Percentiles rank a stretch among this genome's conserved stretches.
These are phyloP conservation scores for Tricholoma bakamatsutake DNA, from an alignment of 768 basidiomycete species.

Conservation along the genomic window DNA sequence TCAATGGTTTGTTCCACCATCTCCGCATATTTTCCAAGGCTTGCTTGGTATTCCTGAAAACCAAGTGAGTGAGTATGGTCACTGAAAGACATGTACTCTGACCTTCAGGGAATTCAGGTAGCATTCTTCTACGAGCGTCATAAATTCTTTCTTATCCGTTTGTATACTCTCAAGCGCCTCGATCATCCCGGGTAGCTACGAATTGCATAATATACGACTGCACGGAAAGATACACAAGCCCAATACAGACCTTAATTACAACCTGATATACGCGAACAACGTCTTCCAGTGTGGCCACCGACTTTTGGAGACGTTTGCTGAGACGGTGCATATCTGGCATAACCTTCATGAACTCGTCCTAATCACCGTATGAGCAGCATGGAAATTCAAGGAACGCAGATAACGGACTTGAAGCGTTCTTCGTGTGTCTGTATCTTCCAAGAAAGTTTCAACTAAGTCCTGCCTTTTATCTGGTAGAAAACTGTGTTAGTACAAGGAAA, in stretches of 20 bases:
- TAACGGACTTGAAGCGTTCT: constrained; percentile 61
- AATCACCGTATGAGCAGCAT: background rate
- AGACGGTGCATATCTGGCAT: constrained; percentile 95
- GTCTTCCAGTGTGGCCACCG: constrained; percentile 82
- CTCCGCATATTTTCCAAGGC: constrained; percentile 73
- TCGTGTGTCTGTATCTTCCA: constrained; percentile 71
- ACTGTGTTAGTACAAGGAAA: background rate
- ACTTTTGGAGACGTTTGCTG: constrained; percentile 85
- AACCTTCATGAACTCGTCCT: constrained; percentile 83
- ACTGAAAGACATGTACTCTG: constrained; percentile 8
- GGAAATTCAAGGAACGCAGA: background rate
- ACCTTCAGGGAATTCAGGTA: constrained; percentile 65
- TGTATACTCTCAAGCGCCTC: constrained; percentile 49
- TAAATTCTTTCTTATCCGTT: constrained; percentile 38
- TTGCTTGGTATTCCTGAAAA: constrained; percentile 55
- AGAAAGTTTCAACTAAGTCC: constrained; percentile 79
- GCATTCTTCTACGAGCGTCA: constrained; percentile 53
- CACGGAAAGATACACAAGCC: background rate
- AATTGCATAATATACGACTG: background rate
- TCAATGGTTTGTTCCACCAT: constrained; percentile 98
- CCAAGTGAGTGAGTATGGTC: background rate
- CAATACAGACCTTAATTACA: constrained; percentile 58
- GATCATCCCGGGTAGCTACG: constrained; percentile 73
- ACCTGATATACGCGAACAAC: constrained; percentile 96
- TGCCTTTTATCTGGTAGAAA: constrained; percentile 67